Evolutionary conservation across 257 asterid genomes (phyloP).

Genomic region (Nemophila menziesii): DNA sequence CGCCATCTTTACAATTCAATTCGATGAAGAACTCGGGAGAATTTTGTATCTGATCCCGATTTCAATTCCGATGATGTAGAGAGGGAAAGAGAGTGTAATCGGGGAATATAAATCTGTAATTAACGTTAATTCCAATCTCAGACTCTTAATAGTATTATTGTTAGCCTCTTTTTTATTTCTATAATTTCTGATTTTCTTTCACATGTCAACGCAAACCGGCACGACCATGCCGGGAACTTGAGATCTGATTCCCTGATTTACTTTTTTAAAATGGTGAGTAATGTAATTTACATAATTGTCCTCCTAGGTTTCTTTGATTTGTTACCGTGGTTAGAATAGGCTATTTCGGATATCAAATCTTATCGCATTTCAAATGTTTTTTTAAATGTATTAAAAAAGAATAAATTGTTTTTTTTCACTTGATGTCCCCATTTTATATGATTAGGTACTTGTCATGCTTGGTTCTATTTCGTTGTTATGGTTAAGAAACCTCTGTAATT

Average conservation of each 20-base stretch:
- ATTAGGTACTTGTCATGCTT: no score
- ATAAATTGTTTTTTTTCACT: no score
- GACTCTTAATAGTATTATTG: no score
- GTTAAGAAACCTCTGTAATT: no score
- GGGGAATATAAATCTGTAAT: neutral
- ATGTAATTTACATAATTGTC: no score
- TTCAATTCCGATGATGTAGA: neutral
- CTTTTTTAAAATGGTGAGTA: neutral
- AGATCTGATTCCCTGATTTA: neutral
- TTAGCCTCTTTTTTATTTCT: neutral
- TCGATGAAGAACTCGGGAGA: neutral
- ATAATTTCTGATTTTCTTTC: neutral
- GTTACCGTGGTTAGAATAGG: no score
- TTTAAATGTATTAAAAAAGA: no score
- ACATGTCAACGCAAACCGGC: neutral
- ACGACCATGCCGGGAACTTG: neutral
- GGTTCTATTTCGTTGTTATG: no score
- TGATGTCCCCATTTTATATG: no score
- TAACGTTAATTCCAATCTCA: neutral
- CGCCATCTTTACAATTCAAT: neutral
- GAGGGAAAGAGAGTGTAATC: neutral
- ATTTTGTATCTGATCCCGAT: neutral
- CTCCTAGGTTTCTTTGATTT: no score
- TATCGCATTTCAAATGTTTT: no score
- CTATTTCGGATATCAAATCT: no score